Evolutionary conservation across 768 basidiomycete species (phyloP), one percentile per base, ranked within the genome.

Genomic region (Suillus ampliporus): DNA sequence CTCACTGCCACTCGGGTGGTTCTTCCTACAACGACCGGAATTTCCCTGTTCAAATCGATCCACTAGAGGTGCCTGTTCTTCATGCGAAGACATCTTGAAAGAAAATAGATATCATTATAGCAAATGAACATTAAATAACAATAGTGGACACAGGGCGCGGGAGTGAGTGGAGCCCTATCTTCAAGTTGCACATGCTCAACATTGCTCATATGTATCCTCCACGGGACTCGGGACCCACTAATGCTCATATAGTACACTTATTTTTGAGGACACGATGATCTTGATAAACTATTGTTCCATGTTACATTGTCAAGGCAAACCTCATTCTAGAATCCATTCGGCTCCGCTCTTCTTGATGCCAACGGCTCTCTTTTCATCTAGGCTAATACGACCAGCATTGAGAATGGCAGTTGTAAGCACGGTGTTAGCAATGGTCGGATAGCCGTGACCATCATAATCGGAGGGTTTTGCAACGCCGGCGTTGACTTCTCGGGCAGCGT

Each of bases 351-450:
- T 86, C 80, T 82, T 87, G 75, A 97, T 91, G 35, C 80, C 82
- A 57, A 97, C 94, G 8, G 91, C 83, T 64, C 94, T 79, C 80
- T 90, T 93, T 83, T 97, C 94, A 75, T 97, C 94, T 61, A 97
- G 77, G 70, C 91, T 92, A 73, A 94, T 89, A 60, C 95, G 86
- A 15, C 95, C 95, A 31, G 95, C 95, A 65, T 96, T 87, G 67
- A 97, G 84, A 72, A 97, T 94, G 15, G 92, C 92, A 13, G 93
- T 94, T 19, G 90, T 92, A 67, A 92, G 77, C 17, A 95, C 88
- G 15, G 95, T 96, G 77, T 94, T 96, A 50, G 86, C 83, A 73
- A 96, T 93, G 23, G 95, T 97, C 41, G 95, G 94, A 65, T 94
- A 81, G 26, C 90, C 93, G 63, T 89, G 87, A 26, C 75, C 75